Percentiles rank a stretch among this genome's conserved stretches.
Evolutionary conservation across 345 rosid genomes (phyloP).

Genomic region (Passiflora organensis): DNA sequence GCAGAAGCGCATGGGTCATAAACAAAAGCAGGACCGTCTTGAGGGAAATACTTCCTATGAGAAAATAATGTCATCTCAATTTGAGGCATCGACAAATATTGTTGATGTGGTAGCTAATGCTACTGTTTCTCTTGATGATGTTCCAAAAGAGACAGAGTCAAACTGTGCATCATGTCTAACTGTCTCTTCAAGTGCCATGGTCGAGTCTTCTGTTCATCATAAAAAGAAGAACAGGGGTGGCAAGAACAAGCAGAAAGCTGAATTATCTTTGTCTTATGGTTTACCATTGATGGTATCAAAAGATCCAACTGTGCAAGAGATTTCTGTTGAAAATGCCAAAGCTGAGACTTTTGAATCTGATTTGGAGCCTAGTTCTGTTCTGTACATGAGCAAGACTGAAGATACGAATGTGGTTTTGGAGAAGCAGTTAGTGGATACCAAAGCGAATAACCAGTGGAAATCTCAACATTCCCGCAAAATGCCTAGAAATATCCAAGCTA

Average conservation of each 20-base stretch:
- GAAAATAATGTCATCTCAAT: conserved; percentile 18
- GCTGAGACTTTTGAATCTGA: conserved; percentile 38
- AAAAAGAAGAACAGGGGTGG: conserved; percentile 55
- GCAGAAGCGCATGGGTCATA: conserved; percentile 49
- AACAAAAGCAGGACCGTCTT: conserved; percentile 45
- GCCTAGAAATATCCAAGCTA: conserved; percentile 43
- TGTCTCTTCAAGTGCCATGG: conserved; percentile 27
- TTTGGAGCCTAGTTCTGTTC: conserved; percentile 22
- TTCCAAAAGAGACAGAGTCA: conserved; percentile 28
- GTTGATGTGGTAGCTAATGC: conserved; percentile 27
- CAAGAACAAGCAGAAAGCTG: conserved; percentile 60
- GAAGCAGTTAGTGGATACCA: conserved; percentile 33
- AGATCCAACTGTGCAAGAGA: conserved; percentile 30
- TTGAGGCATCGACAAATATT: conserved; percentile 27
- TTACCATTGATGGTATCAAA: conserved; percentile 26
- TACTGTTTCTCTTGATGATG: conserved; percentile 26
- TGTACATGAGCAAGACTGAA: conserved; percentile 26
- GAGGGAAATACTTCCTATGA: conserved; percentile 38
- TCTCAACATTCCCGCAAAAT: conserved; percentile 60
- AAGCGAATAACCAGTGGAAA: conserved; percentile 55
- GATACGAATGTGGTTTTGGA: conserved; percentile 47
- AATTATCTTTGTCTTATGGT: conserved; percentile 37
- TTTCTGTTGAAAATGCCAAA: conserved; percentile 34
- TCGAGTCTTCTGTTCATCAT: conserved; percentile 43
- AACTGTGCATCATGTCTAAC: conserved; percentile 33